Evolutionary conservation across 2,329 filamentous ascomycete genomes (phyloP), one percentile per base, ranked within the genome.

Genomic region (Fusarium decemcellulare): DNA sequence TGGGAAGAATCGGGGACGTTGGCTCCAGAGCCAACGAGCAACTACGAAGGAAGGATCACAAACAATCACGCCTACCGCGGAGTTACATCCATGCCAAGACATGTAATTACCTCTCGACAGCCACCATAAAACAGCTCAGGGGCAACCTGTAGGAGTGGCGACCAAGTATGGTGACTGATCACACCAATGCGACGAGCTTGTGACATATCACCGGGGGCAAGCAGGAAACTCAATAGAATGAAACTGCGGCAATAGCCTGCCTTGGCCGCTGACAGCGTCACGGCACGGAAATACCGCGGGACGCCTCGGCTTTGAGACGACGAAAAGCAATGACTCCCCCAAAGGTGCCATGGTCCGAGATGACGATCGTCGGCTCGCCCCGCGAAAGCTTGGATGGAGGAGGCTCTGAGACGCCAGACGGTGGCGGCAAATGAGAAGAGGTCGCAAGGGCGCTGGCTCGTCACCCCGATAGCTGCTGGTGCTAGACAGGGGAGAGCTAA

Each of bases 401-500:
- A 55, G 50, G 36, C 27, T 57, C 27, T n/a, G n/a, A 68, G 36
- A 43, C 42, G 47, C 23, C 40, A 56, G 51, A 23, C 42, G 39
- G 57, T 51, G 59, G 40, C 63, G 54, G 59, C 69, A 65, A 72
- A 72, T 72, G 37, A 65, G 59, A 59, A 43, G 30, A 18, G 37
- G 53, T 61, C 39, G 56, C 67, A 47, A 70, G 65, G 65, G 63
- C 53, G 54, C 44, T 40, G 48, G 34, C 51, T 60, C 36, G 36
- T 66, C 62, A 67, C 69, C 27, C 48, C 23, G 23, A 23, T 23
- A 23, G 23, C 61, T 50, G 54, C 46, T 53, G 61, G 56, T 54
- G 43, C 59, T 47, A 53, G 63, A 61, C 46, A 63, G 58, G 71
- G 69, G 61, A 71, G 44, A 64, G 59, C 61, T 70, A 47, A 64